phyloP scores from a whole-genome alignment of 306 rosid species.

The Rubus idaeus region DNA sequence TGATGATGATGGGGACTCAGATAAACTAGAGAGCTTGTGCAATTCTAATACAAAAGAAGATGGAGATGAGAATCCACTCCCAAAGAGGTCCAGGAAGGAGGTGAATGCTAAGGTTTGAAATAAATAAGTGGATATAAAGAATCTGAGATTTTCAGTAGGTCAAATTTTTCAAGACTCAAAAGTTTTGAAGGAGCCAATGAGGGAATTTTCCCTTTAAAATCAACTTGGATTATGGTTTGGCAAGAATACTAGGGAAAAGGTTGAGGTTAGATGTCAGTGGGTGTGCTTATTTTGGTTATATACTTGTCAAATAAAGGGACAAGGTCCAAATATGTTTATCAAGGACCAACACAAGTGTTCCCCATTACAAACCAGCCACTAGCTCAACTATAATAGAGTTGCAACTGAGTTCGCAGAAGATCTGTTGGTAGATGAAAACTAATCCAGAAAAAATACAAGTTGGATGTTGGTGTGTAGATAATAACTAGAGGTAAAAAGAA shows the following conservation, averaged over 20 bases:
- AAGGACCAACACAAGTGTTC: neutral
- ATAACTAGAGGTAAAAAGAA: no score
- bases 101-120: neutral
- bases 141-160: neutral
- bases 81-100: neutral
- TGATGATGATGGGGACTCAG: neutral
- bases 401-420: accelerated
- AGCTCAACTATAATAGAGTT: neutral
- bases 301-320: neutral
- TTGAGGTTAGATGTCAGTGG: neutral
- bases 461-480: no score
- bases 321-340: neutral
- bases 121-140: neutral
- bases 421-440: neutral
- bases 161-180: neutral
- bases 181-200: neutral
- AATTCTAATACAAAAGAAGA: neutral
- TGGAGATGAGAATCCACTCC: neutral
- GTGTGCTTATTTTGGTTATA: neutral
- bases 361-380: neutral
- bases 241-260: neutral
- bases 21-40: neutral
- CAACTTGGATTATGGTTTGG: neutral
- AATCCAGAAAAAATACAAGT: no score
- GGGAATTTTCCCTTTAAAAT: neutral